Conservation (phyloP, 2,329 filamentous ascomycete species). For the Pseudogymnoascus sp. region DNA sequence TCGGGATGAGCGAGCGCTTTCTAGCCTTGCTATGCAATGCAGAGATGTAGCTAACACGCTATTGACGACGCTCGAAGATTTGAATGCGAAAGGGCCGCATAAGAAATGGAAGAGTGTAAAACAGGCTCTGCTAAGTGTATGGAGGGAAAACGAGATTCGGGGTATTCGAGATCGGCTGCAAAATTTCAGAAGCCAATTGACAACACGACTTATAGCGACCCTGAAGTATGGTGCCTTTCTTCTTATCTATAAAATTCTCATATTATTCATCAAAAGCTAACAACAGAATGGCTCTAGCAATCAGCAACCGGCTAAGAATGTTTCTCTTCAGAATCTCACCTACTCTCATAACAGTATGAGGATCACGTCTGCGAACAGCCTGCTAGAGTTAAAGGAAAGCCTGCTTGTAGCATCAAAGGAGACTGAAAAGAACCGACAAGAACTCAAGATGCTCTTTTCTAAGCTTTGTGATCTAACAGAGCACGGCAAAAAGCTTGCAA, state of each 20-base stretch:
- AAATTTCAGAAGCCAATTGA: not conserved
- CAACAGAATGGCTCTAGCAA: constrained; percentile 7
- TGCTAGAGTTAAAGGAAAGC: not conserved
- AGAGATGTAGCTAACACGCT: constrained; percentile 9
- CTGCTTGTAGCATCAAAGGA: not conserved
- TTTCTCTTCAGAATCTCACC: not conserved
- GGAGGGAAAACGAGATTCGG: constrained; percentile 18
- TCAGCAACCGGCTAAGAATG: constrained; percentile 4
- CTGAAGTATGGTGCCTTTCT: not conserved
- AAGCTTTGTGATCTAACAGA: not conserved
- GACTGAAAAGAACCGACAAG: not conserved
- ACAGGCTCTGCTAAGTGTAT: constrained; percentile 18
- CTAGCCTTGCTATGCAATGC: constrained; percentile 9
- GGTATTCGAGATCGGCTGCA: constrained; percentile 13
- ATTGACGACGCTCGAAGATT: constrained; percentile 2
- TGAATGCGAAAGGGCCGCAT: constrained; percentile 12
- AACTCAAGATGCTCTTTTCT: not conserved
- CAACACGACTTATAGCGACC: not conserved
- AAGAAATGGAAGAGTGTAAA: constrained; percentile 21
- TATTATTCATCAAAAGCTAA: not conserved
- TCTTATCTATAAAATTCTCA: not conserved
- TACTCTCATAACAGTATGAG: not conserved
- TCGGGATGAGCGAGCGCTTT: not conserved
- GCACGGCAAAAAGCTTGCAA: not conserved
- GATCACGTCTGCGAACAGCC: not conserved